Conservation (phyloP, 805 yeast species). For the Candida ficus region DNA sequence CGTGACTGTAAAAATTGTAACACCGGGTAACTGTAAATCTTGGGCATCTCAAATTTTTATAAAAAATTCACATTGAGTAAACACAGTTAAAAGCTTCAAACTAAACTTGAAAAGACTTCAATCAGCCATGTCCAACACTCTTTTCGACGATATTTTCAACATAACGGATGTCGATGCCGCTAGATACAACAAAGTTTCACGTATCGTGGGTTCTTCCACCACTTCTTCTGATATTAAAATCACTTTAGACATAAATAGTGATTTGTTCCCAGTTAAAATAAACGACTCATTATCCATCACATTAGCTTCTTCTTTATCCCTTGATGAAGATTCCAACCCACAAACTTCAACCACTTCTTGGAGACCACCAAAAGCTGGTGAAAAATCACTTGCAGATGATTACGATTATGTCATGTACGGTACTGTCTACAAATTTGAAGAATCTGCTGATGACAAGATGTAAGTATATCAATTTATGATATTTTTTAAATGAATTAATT, state of each 20-base stretch:
- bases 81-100: too few relatives aligned
- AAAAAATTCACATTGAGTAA: neutral
- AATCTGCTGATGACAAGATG: conserved; percentile 54
- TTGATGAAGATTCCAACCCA: conserved; percentile 43
- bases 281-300: conserved; percentile 82
- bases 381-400: conserved; percentile 87
- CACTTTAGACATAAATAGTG: conserved; percentile 86
- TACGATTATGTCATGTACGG: conserved; percentile 99
- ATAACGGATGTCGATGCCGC: conserved; percentile 81
- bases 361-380: conserved; percentile 70
- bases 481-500: neutral
- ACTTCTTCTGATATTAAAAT: conserved; percentile 75
- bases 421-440: conserved; percentile 94
- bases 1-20: neutral
- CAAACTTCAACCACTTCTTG: conserved; percentile 41
- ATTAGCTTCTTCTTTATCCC: conserved; percentile 66
- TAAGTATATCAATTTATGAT: conserved; percentile 14
- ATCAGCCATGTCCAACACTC: conserved; percentile 53
- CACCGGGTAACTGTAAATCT: conserved; percentile 9
- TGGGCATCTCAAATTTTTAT: neutral
- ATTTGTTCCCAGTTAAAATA: conserved; percentile 76
- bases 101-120: too few relatives aligned
- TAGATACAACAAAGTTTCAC: conserved; percentile 86
- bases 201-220: conserved; percentile 84
- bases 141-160: conserved; percentile 90